Conservation (phyloP, 2,329 filamentous ascomycete species). For the Periconia sp. region DNA sequence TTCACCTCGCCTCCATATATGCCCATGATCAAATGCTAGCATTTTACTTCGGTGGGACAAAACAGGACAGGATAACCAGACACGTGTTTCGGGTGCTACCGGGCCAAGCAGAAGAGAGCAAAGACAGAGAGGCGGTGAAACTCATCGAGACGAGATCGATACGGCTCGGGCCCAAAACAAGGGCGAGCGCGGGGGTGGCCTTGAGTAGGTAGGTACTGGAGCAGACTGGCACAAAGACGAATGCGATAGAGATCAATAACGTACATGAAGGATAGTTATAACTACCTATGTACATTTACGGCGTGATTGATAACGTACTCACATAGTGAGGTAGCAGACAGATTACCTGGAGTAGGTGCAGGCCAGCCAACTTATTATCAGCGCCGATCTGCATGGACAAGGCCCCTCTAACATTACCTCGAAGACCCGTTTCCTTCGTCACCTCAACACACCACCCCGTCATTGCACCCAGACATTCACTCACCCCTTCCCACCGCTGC, state of each 20-base stretch:
- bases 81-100: background rate
- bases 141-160: background rate
- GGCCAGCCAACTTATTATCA: slow-evolving; percentile 3
- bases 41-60: too few species aligned
- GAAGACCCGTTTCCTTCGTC: slow-evolving; percentile 13
- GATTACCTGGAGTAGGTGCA: too few species aligned
- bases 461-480: slow-evolving; percentile 14
- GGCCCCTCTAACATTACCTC: slow-evolving; percentile 6
- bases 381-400: background rate
- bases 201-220: too few species aligned
- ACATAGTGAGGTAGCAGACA: too few species aligned
- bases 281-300: too few species aligned
- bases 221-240: too few species aligned
- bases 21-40: background rate
- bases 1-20: slow-evolving; percentile 1
- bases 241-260: too few species aligned
- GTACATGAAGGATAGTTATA: too few species aligned
- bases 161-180: background rate
- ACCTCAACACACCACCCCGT: background rate
- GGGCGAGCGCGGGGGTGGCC: too few species aligned
- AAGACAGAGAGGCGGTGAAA: background rate
- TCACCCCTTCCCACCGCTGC: slow-evolving; percentile 1
- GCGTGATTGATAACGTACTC: too few species aligned
- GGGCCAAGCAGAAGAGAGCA: background rate
- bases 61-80: background rate